Evolutionary conservation across 2,329 filamentous ascomycete genomes (phyloP).

Genomic region (Aureobasidium sp.): DNA sequence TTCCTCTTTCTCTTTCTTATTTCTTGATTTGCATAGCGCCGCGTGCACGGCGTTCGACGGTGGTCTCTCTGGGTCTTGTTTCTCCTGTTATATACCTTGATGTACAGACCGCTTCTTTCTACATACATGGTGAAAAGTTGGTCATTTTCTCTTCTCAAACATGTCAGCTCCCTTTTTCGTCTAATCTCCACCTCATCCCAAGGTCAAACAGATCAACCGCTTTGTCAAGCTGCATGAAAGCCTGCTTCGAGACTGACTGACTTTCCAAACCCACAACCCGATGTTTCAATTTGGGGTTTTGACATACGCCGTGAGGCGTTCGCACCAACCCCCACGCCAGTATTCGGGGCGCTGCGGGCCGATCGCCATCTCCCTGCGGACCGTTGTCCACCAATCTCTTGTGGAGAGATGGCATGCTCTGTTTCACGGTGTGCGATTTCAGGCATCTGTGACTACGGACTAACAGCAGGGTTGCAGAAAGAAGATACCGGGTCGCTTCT

Average conservation of each 20-base stretch:
- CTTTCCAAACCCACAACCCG: neutral
- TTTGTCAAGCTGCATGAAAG: neutral
- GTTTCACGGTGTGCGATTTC: neutral
- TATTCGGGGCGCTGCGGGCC: neutral
- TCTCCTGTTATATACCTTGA: slow-evolving; percentile 12
- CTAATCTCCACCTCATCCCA: neutral
- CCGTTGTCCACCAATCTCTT: slow-evolving; percentile 4
- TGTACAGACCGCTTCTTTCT: neutral
- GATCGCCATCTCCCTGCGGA: neutral
- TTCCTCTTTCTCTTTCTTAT: neutral
- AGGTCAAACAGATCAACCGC: neutral
- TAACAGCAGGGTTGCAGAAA: neutral
- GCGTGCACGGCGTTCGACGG: slow-evolving; percentile 12
- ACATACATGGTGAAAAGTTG: neutral
- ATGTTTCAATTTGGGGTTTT: neutral
- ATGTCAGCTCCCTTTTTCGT: neutral
- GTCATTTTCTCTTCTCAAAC: neutral
- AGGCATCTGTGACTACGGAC: neutral
- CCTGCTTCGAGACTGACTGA: neutral
- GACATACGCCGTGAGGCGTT: neutral
- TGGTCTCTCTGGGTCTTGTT: neutral
- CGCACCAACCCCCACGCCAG: slow-evolving; percentile 6
- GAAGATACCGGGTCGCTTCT: neutral
- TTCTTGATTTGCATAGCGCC: slow-evolving; percentile 8
- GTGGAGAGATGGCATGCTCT: neutral